phyloP scores from a whole-genome alignment of 2,329 filamentous ascomycete species.

The Scopulariopsis brevicaulis region DNA sequence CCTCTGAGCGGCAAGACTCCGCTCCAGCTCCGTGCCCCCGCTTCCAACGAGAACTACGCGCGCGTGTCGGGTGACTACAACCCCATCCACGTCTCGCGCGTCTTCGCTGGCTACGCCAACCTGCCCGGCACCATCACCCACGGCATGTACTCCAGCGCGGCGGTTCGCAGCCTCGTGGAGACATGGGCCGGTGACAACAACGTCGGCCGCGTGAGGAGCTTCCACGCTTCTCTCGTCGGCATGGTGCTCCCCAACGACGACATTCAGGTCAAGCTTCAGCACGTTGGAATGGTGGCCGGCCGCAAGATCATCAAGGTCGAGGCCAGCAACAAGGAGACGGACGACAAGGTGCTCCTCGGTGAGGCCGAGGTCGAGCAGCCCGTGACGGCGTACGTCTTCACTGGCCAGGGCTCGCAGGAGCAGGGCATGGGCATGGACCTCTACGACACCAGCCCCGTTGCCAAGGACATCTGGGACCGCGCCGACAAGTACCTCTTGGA shows the following conservation, averaged over 20 bases:
- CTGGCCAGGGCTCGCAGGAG: conserved; percentile 95
- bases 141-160: conserved; percentile 98
- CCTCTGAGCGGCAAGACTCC: conserved; percentile 88
- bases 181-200: conserved; percentile 99
- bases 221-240: conserved; percentile 91
- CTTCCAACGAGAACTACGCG: conserved; percentile 96
- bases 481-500: conserved; percentile 97
- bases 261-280: conserved; percentile 88
- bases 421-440: conserved; percentile 99
- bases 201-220: conserved; percentile 90
- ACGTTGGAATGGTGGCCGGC: conserved; percentile 93
- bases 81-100: conserved; percentile 94
- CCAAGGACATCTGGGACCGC: conserved; percentile 94
- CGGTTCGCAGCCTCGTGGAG: conserved; percentile 90
- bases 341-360: conserved; percentile 90
- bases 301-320: conserved; percentile 99
- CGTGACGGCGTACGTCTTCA: conserved; percentile 94
- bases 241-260: conserved; percentile 98
- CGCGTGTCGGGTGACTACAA: conserved; percentile 98
- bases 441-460: conserved; percentile 85
- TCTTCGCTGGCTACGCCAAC: conserved; percentile 93
- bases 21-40: conserved; percentile 77
- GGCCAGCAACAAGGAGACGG: conserved; percentile 86
- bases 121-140: conserved; percentile 96
- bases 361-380: conserved; percentile 98